Percentiles rank a stretch among this genome's conserved stretches.
These are phyloP conservation scores for Pichia heedii DNA, from an alignment of 805 yeast genomes.

Conservation along the genomic window DNA sequence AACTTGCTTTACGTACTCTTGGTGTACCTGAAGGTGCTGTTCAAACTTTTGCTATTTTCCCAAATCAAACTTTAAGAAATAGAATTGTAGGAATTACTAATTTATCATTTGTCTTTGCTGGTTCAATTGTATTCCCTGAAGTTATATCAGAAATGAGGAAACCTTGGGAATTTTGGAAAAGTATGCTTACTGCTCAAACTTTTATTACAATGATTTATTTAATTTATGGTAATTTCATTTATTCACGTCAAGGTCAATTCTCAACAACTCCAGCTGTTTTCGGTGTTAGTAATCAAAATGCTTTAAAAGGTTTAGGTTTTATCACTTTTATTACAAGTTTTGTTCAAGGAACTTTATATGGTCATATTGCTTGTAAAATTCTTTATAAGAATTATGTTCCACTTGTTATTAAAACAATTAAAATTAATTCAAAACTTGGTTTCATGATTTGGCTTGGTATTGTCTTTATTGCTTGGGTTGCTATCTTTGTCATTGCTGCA, in stretches of 20 bases:
- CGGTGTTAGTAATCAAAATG: conserved; percentile 26
- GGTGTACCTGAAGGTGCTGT: conserved; percentile 18
- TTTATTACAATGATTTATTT: conserved; percentile 33
- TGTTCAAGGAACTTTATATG: conserved; percentile 37
- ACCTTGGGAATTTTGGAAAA: conserved; percentile 42
- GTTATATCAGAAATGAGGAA: conserved; percentile 40
- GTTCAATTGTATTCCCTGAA: conserved; percentile 41
- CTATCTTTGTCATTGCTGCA: conserved; percentile 14
- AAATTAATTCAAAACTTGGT: conserved; percentile 28
- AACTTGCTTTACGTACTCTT: conserved; percentile 12
- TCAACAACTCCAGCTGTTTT: conserved; percentile 36
- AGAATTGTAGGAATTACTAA: conserved; percentile 34
- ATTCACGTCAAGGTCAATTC: conserved; percentile 39
- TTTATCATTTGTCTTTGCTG: conserved; percentile 42
- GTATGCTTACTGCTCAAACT: conserved; percentile 34
- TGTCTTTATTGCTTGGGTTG: conserved; percentile 10
- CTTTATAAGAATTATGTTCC: conserved; percentile 32
- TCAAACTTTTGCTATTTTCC: conserved; percentile 10
- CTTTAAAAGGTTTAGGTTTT: conserved; percentile 30
- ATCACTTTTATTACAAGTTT: conserved; percentile 32
- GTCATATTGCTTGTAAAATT: conserved; percentile 39
- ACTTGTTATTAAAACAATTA: conserved; percentile 25
- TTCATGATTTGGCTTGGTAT: conserved; percentile 11
- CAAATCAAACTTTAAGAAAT: conserved; percentile 15
- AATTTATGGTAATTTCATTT: conserved; percentile 34